A percentile compares a stretch with the other conserved stretches of the same genome.
phyloP scores from a whole-genome alignment of 192 early-diverging fungal species.

The Linnemannia hyalina region DNA sequence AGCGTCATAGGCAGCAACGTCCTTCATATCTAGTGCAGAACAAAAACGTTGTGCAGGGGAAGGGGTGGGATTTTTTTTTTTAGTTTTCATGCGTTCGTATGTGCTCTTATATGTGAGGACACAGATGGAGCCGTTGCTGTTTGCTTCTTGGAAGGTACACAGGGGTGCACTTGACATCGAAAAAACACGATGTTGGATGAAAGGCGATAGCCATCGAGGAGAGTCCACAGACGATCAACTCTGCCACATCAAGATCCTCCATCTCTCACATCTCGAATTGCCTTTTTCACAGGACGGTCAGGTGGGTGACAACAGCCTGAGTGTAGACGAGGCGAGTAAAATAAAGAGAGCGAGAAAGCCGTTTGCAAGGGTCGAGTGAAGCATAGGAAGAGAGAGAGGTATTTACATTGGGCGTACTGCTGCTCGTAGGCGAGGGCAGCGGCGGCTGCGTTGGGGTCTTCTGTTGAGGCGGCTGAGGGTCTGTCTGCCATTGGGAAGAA shows the following conservation, averaged over 20 bases:
- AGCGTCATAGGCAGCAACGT: slow-evolving; percentile 48
- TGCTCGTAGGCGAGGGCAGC: slow-evolving; percentile 48
- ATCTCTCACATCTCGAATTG: not conserved
- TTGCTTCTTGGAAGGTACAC: too few relatives aligned
- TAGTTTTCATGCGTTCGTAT: not conserved
- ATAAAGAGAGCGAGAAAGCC: too few relatives aligned
- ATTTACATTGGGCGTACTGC: slow-evolving; percentile 51
- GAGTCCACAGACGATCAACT: not conserved
- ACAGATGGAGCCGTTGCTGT: not conserved
- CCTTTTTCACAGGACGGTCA: not conserved
- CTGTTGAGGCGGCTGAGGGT: slow-evolving; percentile 23
- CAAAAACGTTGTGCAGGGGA: not conserved
- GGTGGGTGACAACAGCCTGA: not conserved
- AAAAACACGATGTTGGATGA: not conserved
- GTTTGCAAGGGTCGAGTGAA: not conserved
- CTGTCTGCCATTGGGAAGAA: slow-evolving; percentile 36
- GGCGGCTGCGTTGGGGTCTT: slow-evolving; percentile 32
- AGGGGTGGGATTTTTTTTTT: not conserved
- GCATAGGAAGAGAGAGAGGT: not conserved
- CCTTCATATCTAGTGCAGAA: not conserved
- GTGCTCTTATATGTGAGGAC: not conserved
- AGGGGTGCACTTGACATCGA: not conserved
- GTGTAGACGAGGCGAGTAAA: not conserved
- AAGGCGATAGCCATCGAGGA: not conserved
- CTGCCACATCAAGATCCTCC: not conserved